Evolutionary conservation across 805 yeast species (phyloP), one percentile per base, ranked within the genome.

Genomic region (Wickerhamiella lipophila): DNA sequence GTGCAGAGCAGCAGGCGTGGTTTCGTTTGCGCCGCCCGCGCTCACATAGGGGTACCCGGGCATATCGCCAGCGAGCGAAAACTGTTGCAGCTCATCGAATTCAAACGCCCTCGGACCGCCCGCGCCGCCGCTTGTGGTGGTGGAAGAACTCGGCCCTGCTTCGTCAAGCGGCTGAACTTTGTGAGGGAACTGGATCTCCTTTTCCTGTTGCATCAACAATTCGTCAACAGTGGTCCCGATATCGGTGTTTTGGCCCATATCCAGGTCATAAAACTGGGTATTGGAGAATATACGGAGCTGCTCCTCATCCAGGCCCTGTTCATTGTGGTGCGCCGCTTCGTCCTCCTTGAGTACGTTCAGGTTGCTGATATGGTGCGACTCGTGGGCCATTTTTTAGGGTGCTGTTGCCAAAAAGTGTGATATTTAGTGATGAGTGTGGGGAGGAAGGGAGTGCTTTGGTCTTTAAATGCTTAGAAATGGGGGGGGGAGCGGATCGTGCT

Each of bases 221-320:
- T 64, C 68, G 48, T 65, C 70, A 19, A 64, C 68, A 1, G 68
- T 60, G 9, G 65, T 64, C 11, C 68, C 67, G 47, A 68, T 65
- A 51, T 68, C 69, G 27, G 71, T 66, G 42, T 68, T 56, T 39
- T 68, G 58, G 47, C 73, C 73, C 57, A 68, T 60, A 49, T 68
- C 73, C 50, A 69, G 62, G 58, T 68, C 72, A 55, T 68, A 68
- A 56, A 68, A 68, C 46, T 66, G 65, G 32, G 72, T 69, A 55
- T 68, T 68, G 44, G 71, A 53, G 58, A 69, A 68, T 50, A 69
- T 58, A 38, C 64, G 59, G 50, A 68, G 64, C 41, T 44, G 47
- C 51, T 68, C 72, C 45, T 64, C 59, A 12, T 48, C 49, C 18
- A 39, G 54, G 46, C 54, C 47, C 39, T 49, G 47, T 23, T 55